phyloP scores from a whole-genome alignment of 2,329 filamentous ascomycete genomes.

The Neonectria coccinea region DNA sequence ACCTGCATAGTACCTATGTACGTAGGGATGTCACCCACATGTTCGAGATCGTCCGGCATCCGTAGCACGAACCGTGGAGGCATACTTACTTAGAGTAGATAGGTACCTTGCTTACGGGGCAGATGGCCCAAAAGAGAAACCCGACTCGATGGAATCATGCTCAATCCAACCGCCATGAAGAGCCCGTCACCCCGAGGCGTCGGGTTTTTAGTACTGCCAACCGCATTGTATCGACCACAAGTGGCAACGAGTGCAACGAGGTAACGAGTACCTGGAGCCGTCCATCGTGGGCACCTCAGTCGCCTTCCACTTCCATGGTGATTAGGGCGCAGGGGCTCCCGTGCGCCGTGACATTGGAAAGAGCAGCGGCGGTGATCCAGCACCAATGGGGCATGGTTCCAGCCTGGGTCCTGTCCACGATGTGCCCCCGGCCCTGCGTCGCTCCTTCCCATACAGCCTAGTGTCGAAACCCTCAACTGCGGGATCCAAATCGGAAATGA shows the following conservation, averaged over 20 bases:
- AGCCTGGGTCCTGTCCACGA: slow-evolving; percentile 14
- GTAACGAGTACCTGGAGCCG: slow-evolving; percentile 10
- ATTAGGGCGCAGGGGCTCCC: slow-evolving; percentile 23
- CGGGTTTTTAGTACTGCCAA: not conserved
- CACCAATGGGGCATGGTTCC: slow-evolving; percentile 23
- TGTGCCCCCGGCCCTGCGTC: slow-evolving; percentile 15
- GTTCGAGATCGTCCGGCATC: not conserved
- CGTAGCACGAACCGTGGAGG: slow-evolving; percentile 9
- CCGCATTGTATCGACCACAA: not conserved
- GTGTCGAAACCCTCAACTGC: slow-evolving; percentile 7
- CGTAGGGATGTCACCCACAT: not conserved
- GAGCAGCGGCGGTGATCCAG: slow-evolving; percentile 18
- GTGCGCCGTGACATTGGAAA: slow-evolving; percentile 31
- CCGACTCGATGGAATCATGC: too few species aligned
- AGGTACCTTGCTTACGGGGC: not conserved
- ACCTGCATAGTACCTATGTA: too few species aligned
- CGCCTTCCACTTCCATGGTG: slow-evolving; percentile 3
- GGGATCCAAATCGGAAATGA: slow-evolving; percentile 36
- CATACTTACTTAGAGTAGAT: too few species aligned
- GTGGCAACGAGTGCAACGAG: not conserved
- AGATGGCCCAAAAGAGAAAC: slow-evolving; percentile 10
- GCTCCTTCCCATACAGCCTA: slow-evolving; percentile 27
- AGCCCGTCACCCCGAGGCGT: not conserved
- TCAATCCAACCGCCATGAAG: too few species aligned
- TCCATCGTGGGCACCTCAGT: not conserved